Conservation (phyloP, 805 yeast species). For the Blastobotrys mokoenaii region DNA sequence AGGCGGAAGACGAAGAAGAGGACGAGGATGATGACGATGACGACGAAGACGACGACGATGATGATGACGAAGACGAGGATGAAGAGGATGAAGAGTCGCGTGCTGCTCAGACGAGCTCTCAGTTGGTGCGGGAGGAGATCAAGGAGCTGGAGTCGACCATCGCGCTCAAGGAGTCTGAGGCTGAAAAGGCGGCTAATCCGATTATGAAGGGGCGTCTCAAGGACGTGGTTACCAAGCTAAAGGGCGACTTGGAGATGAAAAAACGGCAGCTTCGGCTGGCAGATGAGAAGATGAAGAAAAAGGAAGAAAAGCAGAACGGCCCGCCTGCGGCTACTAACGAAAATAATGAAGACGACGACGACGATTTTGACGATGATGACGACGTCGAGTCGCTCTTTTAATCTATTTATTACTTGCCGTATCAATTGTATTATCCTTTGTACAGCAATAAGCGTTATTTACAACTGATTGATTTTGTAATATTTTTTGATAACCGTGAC, state of each 20-base stretch:
- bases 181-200: constrained; percentile 63
- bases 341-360: constrained; percentile 21
- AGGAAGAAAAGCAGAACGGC: constrained; percentile 19
- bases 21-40: constrained; percentile 45
- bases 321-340: constrained; percentile 13
- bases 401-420: constrained; percentile 1
- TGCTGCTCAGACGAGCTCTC: constrained; percentile 45
- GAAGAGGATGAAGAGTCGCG: constrained; percentile 46
- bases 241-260: constrained; percentile 75
- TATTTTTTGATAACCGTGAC: too few relatives aligned
- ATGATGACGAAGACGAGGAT: constrained; percentile 42
- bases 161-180: constrained; percentile 61
- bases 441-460: too few relatives aligned
- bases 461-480: too few relatives aligned
- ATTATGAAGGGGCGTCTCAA: constrained; percentile 79
- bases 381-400: constrained; percentile 21
- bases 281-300: constrained; percentile 17
- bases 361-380: constrained; percentile 29
- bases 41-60: constrained; percentile 48
- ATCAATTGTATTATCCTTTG: too few relatives aligned
- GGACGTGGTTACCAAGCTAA: constrained; percentile 69
- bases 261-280: constrained; percentile 46
- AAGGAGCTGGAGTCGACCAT: constrained; percentile 72
- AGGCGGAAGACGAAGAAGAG: constrained; percentile 38
- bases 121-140: constrained; percentile 77